Evolutionary conservation across 257 asterid genomes (phyloP).

Genomic region (Solanum neorickii): DNA sequence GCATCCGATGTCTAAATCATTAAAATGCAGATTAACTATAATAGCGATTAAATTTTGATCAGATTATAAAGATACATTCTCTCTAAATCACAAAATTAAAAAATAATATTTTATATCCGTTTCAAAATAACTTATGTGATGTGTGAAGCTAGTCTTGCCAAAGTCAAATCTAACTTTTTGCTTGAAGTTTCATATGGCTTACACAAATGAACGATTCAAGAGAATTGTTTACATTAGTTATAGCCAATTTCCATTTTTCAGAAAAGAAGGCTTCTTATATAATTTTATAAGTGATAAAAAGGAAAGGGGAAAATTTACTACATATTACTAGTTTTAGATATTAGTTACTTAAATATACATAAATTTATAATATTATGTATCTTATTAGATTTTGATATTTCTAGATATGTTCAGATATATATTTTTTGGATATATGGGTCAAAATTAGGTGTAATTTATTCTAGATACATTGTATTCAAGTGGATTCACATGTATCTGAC

Average conservation of each 20-base stretch:
- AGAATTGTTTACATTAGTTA: background rate
- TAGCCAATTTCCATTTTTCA: background rate
- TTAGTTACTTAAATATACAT: no score
- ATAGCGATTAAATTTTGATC: fast-evolving
- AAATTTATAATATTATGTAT: no score
- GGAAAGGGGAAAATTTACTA: background rate
- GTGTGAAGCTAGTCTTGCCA: background rate
- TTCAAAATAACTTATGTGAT: background rate
- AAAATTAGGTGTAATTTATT: background rate
- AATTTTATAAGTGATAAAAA: background rate
- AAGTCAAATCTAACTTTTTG: background rate
- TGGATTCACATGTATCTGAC: background rate
- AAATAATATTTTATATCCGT: no score
- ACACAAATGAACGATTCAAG: background rate
- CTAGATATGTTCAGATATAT: no score
- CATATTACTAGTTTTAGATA: background rate
- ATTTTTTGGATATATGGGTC: no score
- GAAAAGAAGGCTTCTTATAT: background rate
- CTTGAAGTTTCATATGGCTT: background rate
- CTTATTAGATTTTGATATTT: no score
- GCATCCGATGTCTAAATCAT: background rate
- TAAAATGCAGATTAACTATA: background rate
- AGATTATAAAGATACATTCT: no score
- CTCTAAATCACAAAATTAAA: no score
- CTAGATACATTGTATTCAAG: background rate